Evolutionary conservation across 306 rosid genomes (phyloP).

Genomic region (Gastrolobium villosum): DNA sequence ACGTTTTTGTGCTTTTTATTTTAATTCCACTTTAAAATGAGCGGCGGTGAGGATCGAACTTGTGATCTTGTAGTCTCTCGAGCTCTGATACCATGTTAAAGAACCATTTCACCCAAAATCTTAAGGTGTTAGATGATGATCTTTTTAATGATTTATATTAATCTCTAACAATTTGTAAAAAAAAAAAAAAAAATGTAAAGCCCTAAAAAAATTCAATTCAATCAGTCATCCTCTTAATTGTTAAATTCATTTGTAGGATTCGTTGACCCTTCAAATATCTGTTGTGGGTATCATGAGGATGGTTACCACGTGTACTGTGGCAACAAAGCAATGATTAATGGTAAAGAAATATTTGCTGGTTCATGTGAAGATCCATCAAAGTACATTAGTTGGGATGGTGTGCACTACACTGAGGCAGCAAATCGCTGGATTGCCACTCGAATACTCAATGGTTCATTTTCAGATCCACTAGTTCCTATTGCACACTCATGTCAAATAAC

Average conservation of each 20-base stretch:
- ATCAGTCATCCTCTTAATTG: background rate
- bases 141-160: no score
- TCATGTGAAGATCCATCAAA: conserved; percentile 80
- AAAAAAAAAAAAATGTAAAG: no score
- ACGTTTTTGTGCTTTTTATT: no score
- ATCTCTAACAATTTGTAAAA: no score
- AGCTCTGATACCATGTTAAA: no score
- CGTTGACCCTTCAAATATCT: conserved; percentile 57
- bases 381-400: conserved; percentile 92
- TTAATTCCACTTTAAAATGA: no score
- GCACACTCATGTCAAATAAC: conserved; percentile 56
- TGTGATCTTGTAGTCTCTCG: no score
- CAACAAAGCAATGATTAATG: conserved; percentile 57
- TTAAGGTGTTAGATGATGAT: no score
- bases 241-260: conserved; percentile 62
- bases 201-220: no score
- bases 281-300: conserved; percentile 81
- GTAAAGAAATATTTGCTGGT: conserved; percentile 59
- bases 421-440: conserved; percentile 73
- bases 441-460: conserved; percentile 65
- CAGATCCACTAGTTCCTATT: conserved; percentile 70
- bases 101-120: no score
- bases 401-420: conserved; percentile 87
- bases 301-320: conserved; percentile 70
- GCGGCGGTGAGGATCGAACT: no score